Evolutionary conservation across 192 early-diverging fungal species (phyloP).

Genomic region (Pecoramyces ruminantium): DNA sequence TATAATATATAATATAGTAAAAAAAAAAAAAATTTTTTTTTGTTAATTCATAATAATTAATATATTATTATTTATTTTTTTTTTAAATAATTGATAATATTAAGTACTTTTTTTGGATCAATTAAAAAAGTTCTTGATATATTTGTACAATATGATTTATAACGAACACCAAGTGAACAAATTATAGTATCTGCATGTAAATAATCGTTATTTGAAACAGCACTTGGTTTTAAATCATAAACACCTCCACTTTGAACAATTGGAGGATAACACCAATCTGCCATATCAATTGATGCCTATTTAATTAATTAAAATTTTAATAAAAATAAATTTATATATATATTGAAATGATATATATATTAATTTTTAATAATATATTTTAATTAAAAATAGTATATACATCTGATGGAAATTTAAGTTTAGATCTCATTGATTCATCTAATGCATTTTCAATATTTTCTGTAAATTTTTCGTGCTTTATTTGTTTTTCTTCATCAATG

Average conservation of each 20-base stretch:
- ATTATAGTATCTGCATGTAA: slow-evolving; percentile 80
- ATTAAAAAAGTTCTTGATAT: slow-evolving; percentile 86
- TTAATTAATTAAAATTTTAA: no score
- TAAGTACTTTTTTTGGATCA: slow-evolving; percentile 68
- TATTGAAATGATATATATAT: no score
- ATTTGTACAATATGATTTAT: slow-evolving; percentile 89
- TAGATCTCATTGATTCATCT: slow-evolving; percentile 48
- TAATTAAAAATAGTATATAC: no score
- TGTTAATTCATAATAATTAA: no score
- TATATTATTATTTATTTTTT: no score
- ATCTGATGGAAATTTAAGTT: slow-evolving; percentile 48
- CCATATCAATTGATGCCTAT: slow-evolving; percentile 25
- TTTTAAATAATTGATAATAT: neutral
- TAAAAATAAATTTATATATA: no score
- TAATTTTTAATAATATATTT: no score
- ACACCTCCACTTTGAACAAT: slow-evolving; percentile 92
- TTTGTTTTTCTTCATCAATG: slow-evolving; percentile 72
- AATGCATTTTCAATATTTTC: slow-evolving; percentile 41
- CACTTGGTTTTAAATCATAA: slow-evolving; percentile 72
- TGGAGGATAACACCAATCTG: slow-evolving; percentile 84
- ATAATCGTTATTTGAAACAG: slow-evolving; percentile 47
- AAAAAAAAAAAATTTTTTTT: no score
- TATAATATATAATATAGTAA: no score
- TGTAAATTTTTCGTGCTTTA: slow-evolving; percentile 70
- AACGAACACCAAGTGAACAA: slow-evolving; percentile 84